Percentiles rank a stretch among this genome's conserved stretches.
Evolutionary conservation across 192 early-diverging fungal species (phyloP).

Genomic region (Diversispora epigaea): DNA sequence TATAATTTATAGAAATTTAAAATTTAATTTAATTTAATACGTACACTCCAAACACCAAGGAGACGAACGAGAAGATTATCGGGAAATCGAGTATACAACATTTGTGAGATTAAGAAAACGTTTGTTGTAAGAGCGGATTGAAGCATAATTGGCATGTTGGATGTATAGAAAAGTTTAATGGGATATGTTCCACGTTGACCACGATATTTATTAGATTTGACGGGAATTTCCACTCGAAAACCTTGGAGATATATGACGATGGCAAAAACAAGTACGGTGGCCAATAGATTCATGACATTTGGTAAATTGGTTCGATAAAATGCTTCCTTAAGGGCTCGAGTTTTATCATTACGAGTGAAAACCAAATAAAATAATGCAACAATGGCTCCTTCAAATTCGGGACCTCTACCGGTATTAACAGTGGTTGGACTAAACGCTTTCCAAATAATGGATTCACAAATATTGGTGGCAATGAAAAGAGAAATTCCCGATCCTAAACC

Average conservation of each 20-base stretch:
- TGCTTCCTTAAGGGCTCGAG: conserved; percentile 94
- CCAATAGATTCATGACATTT: conserved; percentile 88
- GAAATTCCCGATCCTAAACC: conserved; percentile 99
- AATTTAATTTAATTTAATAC: conserved; percentile 27
- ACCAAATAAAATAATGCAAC: conserved; percentile 94
- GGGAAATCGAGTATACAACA: conserved; percentile 97
- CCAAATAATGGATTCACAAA: conserved; percentile 99
- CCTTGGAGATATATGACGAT: conserved; percentile 97
- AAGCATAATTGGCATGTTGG: conserved; percentile 99
- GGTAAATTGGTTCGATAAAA: conserved; percentile 87
- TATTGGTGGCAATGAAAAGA: conserved; percentile 99
- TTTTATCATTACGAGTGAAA: conserved; percentile 94
- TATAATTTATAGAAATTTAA: conserved; percentile 18
- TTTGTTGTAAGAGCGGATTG: conserved; percentile 97
- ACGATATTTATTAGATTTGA: conserved; percentile 93
- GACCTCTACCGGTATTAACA: conserved; percentile 95
- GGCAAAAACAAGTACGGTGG: conserved; percentile 84
- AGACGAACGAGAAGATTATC: conserved; percentile 91
- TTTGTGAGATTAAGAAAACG: conserved; percentile 98
- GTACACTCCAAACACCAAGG: conserved; percentile 89
- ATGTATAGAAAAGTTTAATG: conserved; percentile 99
- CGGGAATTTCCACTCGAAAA: conserved; percentile 99
- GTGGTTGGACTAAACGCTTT: conserved; percentile 97
- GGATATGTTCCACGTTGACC: conserved; percentile 98
- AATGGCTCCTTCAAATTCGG: conserved; percentile 98